These are phyloP conservation scores for Hirsutella minnesotensis DNA, from an alignment of 2,329 filamentous ascomycete genomes.

Conservation along the genomic window DNA sequence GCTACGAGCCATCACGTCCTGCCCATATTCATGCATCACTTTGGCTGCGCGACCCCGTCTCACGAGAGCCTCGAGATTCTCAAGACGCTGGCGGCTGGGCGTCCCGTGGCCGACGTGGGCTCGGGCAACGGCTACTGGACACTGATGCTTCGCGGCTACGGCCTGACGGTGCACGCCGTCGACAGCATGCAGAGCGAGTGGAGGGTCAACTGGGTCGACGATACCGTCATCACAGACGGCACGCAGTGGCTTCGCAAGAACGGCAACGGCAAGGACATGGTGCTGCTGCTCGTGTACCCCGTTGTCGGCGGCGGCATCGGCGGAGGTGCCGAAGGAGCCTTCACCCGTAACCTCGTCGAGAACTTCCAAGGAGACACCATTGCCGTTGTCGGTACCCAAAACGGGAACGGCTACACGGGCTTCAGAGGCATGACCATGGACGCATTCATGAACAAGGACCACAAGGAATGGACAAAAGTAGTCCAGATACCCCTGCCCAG, in stretches of 20 bases:
- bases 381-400: slow-evolving; percentile 65
- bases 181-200: slow-evolving; percentile 59
- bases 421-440: slow-evolving; percentile 53
- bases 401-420: slow-evolving; percentile 61
- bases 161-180: slow-evolving; percentile 43
- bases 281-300: slow-evolving; percentile 63
- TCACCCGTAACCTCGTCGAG: slow-evolving; percentile 49
- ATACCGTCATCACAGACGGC: slow-evolving; percentile 53
- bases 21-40: slow-evolving; percentile 67
- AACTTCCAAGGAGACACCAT: slow-evolving; percentile 53
- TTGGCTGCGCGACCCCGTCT: slow-evolving; percentile 59
- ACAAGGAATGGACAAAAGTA: slow-evolving; percentile 44
- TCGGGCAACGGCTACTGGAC: slow-evolving; percentile 68
- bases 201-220: slow-evolving; percentile 55
- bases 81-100: slow-evolving; percentile 38
- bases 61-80: slow-evolving; percentile 54
- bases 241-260: slow-evolving; percentile 41
- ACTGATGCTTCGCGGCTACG: slow-evolving; percentile 52
- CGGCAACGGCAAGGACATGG: slow-evolving; percentile 36
- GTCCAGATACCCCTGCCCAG: slow-evolving; percentile 58
- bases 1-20: slow-evolving; percentile 54
- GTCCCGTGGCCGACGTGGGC: slow-evolving; percentile 52
- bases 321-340: slow-evolving; percentile 52
- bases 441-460: slow-evolving; percentile 50
- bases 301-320: slow-evolving; percentile 53